Evolutionary conservation across 805 yeast genomes (phyloP).

Genomic region (Soucietia sequanensis): DNA sequence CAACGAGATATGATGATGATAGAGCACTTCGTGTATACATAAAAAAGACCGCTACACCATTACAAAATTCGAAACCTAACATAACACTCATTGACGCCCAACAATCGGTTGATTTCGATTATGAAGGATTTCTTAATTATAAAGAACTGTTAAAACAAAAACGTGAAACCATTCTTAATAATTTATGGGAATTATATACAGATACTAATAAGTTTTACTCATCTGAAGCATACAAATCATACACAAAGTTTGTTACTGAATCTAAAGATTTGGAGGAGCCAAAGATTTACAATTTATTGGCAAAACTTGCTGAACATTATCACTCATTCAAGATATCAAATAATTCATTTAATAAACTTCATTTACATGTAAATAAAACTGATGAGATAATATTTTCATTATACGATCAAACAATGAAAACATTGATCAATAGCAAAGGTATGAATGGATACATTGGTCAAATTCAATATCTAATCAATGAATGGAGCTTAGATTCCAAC

Average conservation of each 20-base stretch:
- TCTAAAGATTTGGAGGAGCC: slow-evolving; percentile 11
- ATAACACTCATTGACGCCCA: slow-evolving; percentile 24
- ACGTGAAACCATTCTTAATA: slow-evolving; percentile 24
- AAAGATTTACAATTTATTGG: slow-evolving; percentile 21
- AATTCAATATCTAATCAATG: slow-evolving; percentile 27
- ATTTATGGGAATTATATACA: slow-evolving; percentile 36
- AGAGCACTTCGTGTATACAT: slow-evolving; percentile 27
- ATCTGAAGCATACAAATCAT: slow-evolving; percentile 19
- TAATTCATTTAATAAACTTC: slow-evolving; percentile 16
- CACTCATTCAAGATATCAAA: slow-evolving; percentile 8
- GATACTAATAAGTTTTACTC: slow-evolving; percentile 23
- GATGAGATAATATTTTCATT: slow-evolving; percentile 13
- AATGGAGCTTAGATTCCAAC: slow-evolving; percentile 33
- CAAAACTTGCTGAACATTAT: slow-evolving; percentile 11
- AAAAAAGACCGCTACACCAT: slow-evolving; percentile 11
- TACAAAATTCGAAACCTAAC: slow-evolving; percentile 2
- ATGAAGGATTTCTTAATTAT: slow-evolving; percentile 33
- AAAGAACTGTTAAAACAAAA: slow-evolving; percentile 20
- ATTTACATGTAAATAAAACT: slow-evolving; percentile 6
- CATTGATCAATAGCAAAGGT: slow-evolving; percentile 28
- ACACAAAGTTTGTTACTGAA: slow-evolving; percentile 24
- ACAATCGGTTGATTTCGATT: slow-evolving; percentile 35
- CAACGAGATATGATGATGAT: slow-evolving; percentile 28
- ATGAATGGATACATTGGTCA: slow-evolving; percentile 24
- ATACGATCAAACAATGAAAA: slow-evolving; percentile 21